These are phyloP conservation scores for Colletotrichum falcatum DNA, from an alignment of 2,329 filamentous ascomycete genomes.

Conservation along the genomic window DNA sequence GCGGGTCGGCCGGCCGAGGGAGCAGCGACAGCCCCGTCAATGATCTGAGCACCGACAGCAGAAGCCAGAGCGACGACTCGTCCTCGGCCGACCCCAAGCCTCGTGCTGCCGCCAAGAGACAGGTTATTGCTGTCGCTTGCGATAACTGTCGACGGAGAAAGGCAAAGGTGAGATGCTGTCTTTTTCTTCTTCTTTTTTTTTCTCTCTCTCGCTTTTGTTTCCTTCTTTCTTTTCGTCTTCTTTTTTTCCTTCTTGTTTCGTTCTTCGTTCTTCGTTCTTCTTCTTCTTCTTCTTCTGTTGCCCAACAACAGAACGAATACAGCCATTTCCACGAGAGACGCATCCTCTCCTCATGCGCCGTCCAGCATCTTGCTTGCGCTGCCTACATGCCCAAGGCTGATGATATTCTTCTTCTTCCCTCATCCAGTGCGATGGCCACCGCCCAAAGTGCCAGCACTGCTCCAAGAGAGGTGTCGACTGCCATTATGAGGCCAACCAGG, in stretches of 20 bases:
- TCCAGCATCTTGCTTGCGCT: not conserved
- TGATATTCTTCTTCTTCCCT: not conserved
- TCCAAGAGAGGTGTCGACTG: constrained; percentile 32
- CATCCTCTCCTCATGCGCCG: not conserved
- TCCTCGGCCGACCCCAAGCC: constrained; percentile 29
- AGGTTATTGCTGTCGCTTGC: constrained; percentile 38
- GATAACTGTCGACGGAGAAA: constrained; percentile 37
- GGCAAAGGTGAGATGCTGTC: constrained; percentile 31
- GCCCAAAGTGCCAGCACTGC: constrained; percentile 39
- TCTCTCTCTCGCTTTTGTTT: no score
- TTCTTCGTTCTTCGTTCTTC: no score
- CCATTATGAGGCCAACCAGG: constrained; percentile 39
- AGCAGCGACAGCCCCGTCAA: not conserved
- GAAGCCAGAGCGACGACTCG: constrained; percentile 30
- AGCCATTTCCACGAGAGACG: not conserved
- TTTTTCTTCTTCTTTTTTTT: no score
- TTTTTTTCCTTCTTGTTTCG: no score
- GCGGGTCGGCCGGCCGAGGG: not conserved
- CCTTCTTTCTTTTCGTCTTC: no score
- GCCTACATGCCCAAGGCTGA: not conserved
- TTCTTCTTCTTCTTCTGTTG: no score
- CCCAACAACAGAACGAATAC: no score
- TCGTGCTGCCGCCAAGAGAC: constrained; percentile 25
- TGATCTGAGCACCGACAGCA: not conserved
- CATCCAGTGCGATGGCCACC: constrained; percentile 34